Evolutionary conservation across 805 yeast genomes (phyloP), one percentile per base, ranked within the genome.

Genomic region (Hanseniaspora nectarophila): DNA sequence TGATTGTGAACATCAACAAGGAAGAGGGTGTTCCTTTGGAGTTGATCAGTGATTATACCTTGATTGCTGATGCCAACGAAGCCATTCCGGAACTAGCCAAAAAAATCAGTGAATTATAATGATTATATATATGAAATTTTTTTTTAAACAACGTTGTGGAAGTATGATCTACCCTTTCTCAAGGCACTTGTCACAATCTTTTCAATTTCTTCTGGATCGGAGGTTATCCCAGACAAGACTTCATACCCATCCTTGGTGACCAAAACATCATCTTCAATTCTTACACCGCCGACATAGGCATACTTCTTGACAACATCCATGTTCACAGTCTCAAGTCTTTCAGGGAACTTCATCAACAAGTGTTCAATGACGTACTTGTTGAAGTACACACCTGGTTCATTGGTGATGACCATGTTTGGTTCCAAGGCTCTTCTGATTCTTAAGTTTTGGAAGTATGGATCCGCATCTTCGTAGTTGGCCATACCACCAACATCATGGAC

Each of bases 401-500:
- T 86, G 0, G 97, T 90, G 1, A 92, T 75, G 21, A 84, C 88
- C 95, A 90, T 88, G 15, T 85, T 84, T 38, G 72, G 70, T 64
- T 78, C 69, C 52, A 90, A 73, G 0, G 68, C 64, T 60, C 97
- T 78, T 60, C 97, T 77, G 52, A 92, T 68, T 63, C 98, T 80
- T 62, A 90, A 74, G 63, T 85, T 87, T 54, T 75, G 70, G 60
- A 87, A 74, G 67, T 82, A 73, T 26, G 85, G 84, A 64, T 92
- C 81, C 8, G 84, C 75, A 64, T 90, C 98, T 3, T 80, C 77
- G 64, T 89, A 89, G 65, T 90, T 80, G 15, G 97, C 80, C 56
- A 73, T 63, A 1, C 98, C 97, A 39, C 86, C 97, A 44, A 87
- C 94, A 67, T 90, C 98, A 66, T 92, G 98, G 3, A 95, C 88